phyloP scores from a whole-genome alignment of 306 rosid species.

The Aeschynomene evenia region DNA sequence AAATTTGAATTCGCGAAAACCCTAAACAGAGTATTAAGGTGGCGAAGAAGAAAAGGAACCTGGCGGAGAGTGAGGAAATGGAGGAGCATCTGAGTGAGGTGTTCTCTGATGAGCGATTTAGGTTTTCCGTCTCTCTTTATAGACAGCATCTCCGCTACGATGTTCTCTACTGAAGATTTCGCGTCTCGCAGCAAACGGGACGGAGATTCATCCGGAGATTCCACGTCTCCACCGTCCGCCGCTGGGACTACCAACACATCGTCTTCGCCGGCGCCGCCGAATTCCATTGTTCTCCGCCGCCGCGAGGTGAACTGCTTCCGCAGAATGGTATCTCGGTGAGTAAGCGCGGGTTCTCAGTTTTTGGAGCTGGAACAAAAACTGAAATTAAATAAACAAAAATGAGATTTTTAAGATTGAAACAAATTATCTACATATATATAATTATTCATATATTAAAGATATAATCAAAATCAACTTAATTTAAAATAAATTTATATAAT shows the following conservation, averaged over 20 bases:
- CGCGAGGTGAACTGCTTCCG: not conserved
- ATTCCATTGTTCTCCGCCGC: constrained; percentile 38
- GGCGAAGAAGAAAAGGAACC: constrained; percentile 37
- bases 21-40: constrained; percentile 9
- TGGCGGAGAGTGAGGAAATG: constrained; percentile 75
- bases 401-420: too few species aligned
- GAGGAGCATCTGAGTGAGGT: constrained; percentile 68
- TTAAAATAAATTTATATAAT: too few species aligned
- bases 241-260: not conserved
- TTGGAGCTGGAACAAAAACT: too few species aligned
- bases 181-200: constrained; percentile 49
- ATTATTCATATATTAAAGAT: too few species aligned
- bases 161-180: constrained; percentile 55
- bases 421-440: too few species aligned
- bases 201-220: constrained; percentile 40
- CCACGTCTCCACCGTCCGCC: constrained; percentile 33
- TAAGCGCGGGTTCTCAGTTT: not conserved
- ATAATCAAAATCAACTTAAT: too few species aligned
- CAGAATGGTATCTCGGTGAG: not conserved
- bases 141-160: constrained; percentile 61
- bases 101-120: constrained; percentile 58
- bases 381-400: too few species aligned
- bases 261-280: constrained; percentile 32
- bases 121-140: constrained; percentile 49
- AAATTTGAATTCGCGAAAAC: not conserved